These are phyloP conservation scores for Rhynchospora tenuis DNA, from an alignment of 176 grass and related monocot genomes.

Conservation along the genomic window DNA sequence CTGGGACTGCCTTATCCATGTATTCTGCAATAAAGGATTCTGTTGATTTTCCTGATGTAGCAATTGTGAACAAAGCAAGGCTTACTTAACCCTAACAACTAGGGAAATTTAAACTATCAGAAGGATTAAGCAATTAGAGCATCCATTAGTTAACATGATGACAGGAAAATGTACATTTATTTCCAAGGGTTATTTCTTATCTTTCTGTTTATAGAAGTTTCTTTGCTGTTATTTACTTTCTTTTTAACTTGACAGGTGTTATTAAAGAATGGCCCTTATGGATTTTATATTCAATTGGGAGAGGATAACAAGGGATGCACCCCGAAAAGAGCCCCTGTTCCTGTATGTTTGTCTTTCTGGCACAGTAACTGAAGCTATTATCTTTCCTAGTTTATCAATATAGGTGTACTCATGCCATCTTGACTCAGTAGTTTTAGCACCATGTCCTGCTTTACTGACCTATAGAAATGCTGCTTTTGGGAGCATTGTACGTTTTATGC, in stretches of 20 bases:
- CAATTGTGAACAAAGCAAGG: not conserved
- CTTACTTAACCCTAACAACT: not conserved
- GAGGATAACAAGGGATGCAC: constrained; percentile 58
- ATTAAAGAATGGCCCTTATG: constrained; percentile 85
- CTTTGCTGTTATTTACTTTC: constrained; percentile 13
- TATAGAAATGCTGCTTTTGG: not conserved
- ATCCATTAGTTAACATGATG: not conserved
- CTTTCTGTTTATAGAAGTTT: constrained; percentile 1
- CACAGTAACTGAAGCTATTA: constrained; percentile 4
- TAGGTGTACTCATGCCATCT: not conserved
- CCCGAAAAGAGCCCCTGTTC: constrained; percentile 70
- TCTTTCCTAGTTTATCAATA: not conserved
- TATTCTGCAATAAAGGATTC: not conserved
- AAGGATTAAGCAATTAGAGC: not conserved
- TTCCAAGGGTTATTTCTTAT: not conserved
- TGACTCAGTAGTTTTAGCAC: not conserved
- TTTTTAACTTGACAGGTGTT: constrained; percentile 41
- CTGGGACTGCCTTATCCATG: not conserved
- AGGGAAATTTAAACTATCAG: not conserved
- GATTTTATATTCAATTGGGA: constrained; percentile 82
- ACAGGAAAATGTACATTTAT: not conserved
- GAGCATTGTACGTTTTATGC: not conserved
- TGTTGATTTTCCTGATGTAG: constrained; percentile 2
- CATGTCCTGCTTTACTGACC: not conserved
- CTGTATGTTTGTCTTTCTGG: constrained; percentile 39